Evolutionary conservation across 257 asterid genomes (phyloP).

Genomic region (Striga asiatica): DNA sequence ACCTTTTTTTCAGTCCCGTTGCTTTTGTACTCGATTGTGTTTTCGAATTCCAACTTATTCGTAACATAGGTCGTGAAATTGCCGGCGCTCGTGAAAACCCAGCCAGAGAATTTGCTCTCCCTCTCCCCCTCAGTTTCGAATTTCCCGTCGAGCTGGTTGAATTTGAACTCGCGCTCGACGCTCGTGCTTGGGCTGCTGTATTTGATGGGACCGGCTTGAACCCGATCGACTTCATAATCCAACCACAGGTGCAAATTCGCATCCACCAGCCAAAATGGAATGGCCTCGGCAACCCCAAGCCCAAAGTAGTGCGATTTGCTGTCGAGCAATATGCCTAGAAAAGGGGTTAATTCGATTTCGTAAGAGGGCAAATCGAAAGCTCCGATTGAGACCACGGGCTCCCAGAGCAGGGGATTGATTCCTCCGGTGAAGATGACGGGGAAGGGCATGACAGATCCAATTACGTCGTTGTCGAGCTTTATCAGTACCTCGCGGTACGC

Average conservation of each 20-base stretch:
- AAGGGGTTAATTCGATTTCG: slow-evolving; percentile 66
- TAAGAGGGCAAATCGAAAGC: slow-evolving; percentile 81
- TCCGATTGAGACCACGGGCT: slow-evolving; percentile 75
- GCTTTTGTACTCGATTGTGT: slow-evolving; percentile 26
- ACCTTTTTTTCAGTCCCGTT: slow-evolving; percentile 42
- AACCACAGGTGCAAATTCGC: slow-evolving; percentile 85
- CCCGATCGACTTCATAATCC: slow-evolving; percentile 30
- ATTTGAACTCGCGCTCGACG: slow-evolving; percentile 25
- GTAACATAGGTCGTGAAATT: slow-evolving; percentile 39
- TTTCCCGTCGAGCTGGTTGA: slow-evolving; percentile 38
- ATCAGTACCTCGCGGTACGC: slow-evolving; percentile 64
- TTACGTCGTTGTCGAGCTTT: slow-evolving; percentile 42
- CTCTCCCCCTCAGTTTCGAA: slow-evolving; percentile 40
- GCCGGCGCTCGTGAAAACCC: slow-evolving; percentile 74
- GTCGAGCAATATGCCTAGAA: slow-evolving; percentile 47
- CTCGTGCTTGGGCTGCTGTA: slow-evolving; percentile 23
- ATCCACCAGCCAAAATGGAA: slow-evolving; percentile 67
- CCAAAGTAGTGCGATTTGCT: slow-evolving; percentile 38
- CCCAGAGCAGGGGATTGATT: slow-evolving; percentile 77
- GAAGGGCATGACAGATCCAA: slow-evolving; percentile 69
- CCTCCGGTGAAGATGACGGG: slow-evolving; percentile 82
- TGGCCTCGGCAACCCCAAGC: slow-evolving; percentile 48
- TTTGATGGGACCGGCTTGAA: slow-evolving; percentile 37
- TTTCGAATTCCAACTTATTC: slow-evolving; percentile 35
- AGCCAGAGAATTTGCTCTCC: slow-evolving; percentile 42